Base-by-base conservation (phyloP, 116 monocot species). In the Iris pallida region DNA sequence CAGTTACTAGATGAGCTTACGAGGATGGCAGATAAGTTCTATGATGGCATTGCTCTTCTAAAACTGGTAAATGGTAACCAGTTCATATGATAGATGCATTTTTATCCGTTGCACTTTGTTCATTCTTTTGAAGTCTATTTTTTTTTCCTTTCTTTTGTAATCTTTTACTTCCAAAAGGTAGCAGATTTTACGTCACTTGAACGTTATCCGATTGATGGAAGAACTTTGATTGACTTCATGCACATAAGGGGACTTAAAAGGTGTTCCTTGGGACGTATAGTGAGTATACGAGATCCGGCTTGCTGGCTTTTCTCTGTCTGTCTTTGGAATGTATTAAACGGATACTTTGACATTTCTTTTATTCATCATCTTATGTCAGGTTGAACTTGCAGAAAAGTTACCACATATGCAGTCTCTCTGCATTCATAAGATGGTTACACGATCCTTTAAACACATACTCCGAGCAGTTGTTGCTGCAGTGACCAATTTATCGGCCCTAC, bases 331-430 rank as follows among this genome's bases (percentile, higher is more conserved):
- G n/a, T n/a, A n/a, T 57, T 7, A 19, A 58, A 42, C 47, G 30
- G 40, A 13, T 59, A 4, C 7, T 53, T 16, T 79, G 43, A 62
- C 8, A 42, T 58, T 51, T 42, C 6, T 20, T 47, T 20, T 68
- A 17, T 7, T 70, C 11, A 6, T 60, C 12, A 53, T 45, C 15
- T n/a, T n/a, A 56, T 68, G 79, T 51, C 68, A 95, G 95, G 88
- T 88, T 64, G 80, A 95, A 64, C 91, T 95, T 71, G 83, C 95
- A 17, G 84, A 88, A 57, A 91, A 86, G 73, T 78, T 91, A 17
- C 91, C 95, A 6, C 95, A 95, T 68, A 84, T 95, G 66, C 95
- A 95, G 64, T 91, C 95, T 20, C 83, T 95, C 54, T 95, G 95
- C 59, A 77, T 95, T 55, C 95, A 95, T 86, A 91, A 95, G 78